Conservation (phyloP, 2,329 filamentous ascomycete genomes). For the Arthrobotrys entomopaga region DNA sequence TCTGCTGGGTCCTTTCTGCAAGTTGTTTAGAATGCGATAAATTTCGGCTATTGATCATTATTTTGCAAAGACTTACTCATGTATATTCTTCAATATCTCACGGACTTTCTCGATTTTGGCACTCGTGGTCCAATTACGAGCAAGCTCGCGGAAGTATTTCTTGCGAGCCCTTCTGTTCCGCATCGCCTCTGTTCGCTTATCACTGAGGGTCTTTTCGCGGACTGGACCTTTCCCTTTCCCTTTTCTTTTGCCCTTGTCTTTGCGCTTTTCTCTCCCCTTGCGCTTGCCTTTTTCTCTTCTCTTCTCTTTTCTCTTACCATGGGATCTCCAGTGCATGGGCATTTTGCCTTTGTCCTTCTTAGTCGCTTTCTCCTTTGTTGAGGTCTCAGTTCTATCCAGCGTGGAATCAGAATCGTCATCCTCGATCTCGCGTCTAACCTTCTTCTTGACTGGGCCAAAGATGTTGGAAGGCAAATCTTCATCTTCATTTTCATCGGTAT, state of each 20-base stretch:
- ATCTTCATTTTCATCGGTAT: conserved; percentile 49
- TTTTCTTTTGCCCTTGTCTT: conserved; percentile 63
- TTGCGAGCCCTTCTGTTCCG: conserved; percentile 73
- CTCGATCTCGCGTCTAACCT: neutral
- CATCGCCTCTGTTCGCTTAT: conserved; percentile 74
- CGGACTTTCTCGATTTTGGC: conserved; percentile 78
- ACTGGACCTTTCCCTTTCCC: conserved; percentile 60
- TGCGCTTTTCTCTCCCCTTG: conserved; percentile 39
- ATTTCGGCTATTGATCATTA: neutral
- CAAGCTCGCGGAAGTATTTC: conserved; percentile 64
- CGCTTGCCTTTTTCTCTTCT: neutral
- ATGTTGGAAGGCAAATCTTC: conserved; percentile 60
- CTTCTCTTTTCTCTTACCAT: neutral
- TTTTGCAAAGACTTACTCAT: conserved; percentile 61
- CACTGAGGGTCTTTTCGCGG: conserved; percentile 67
- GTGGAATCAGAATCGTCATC: neutral
- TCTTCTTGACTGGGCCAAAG: conserved; percentile 59
- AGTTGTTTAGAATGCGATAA: neutral
- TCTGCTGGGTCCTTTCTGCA: conserved; percentile 66
- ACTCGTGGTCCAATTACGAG: conserved; percentile 73
- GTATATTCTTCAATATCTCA: conserved; percentile 68
- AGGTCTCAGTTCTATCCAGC: too few relatives aligned
- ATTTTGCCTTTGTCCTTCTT: conserved; percentile 54
- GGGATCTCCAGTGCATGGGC: conserved; percentile 56
- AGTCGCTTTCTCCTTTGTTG: neutral